Evolutionary conservation across 192 early-diverging fungal species (phyloP), one percentile per base, ranked within the genome.

Genomic region (Coemansia guatemalensis): DNA sequence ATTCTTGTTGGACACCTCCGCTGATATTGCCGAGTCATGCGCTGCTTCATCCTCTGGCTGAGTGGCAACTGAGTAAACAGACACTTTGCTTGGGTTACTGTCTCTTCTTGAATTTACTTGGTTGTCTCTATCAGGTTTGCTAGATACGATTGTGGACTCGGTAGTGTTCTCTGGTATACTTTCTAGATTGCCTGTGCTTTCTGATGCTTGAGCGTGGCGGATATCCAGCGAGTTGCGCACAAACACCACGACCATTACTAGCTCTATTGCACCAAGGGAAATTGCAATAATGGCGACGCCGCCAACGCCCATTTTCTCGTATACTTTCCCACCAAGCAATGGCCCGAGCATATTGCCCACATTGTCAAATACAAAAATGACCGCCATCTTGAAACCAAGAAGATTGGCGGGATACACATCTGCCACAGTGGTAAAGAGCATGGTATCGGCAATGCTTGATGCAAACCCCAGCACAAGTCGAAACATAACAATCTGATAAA

Each of bases 301-400:
- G n/a, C 67, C 49, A 22, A 80, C 65, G n/a, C 77, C 77, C 77
- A 71, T 74, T 11, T 47, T 56, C 33, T 71, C 72, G 25, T 80
- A 80, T 7, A 69, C 65, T 52, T 68, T 68, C 27, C 77, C 77
- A 48, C 77, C 77, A 6, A 80, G 48, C 29, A 73, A 48, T 14
- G 77, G 77, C 0, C 77, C 77, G 17, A 80, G 30, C 77, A 80
- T 80, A 27, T 80, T 74, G 56, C 77, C 77, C 25, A 80, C 32
- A 17, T 80, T 74, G 65, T 80, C 77, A 58, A 80, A 80, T 9
- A 74, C 68, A 65, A 80, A 80, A 1, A 80, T 58, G 2, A 80
- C 50, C 0, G 77, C 64, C 68, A 74, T 80, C 24, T 74, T 74
- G 14, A 74, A 61, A 8, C 77, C 77, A 12, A 80, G 72, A 14